Evolutionary conservation across 2,329 filamentous ascomycete species (phyloP).

Genomic region (Paecilomyces niveus): DNA sequence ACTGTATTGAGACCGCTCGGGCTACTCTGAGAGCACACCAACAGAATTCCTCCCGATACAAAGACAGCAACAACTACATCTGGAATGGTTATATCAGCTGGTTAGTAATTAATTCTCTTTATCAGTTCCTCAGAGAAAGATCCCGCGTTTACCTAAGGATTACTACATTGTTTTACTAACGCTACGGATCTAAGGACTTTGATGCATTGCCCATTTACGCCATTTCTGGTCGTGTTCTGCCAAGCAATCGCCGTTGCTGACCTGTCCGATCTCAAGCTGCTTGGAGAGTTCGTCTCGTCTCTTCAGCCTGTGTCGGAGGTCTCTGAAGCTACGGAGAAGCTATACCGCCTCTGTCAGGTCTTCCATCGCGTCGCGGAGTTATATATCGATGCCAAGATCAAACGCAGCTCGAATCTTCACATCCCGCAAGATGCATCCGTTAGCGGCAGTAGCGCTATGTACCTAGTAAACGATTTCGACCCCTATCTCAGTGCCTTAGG

Average conservation of each 20-base stretch:
- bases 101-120: neutral
- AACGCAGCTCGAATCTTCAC: neutral
- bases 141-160: neutral
- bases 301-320: slow-evolving; percentile 42
- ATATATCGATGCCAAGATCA: slow-evolving; percentile 9
- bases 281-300: slow-evolving; percentile 48
- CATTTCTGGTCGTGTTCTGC: slow-evolving; percentile 35
- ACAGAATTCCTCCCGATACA: slow-evolving; percentile 7
- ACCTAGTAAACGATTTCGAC: slow-evolving; percentile 7
- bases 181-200: slow-evolving; percentile 10
- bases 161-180: neutral
- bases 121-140: neutral
- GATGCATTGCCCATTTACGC: slow-evolving; percentile 34
- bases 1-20: slow-evolving; percentile 32
- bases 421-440: neutral
- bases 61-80: slow-evolving; percentile 9
- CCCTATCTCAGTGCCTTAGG: slow-evolving; percentile 10
- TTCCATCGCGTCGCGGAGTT: slow-evolving; percentile 10
- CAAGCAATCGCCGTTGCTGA: slow-evolving; percentile 42
- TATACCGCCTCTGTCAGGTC: slow-evolving; percentile 49
- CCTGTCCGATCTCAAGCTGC: slow-evolving; percentile 42
- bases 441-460: neutral
- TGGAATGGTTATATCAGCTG: slow-evolving; percentile 11
- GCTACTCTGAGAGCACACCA: slow-evolving; percentile 28
- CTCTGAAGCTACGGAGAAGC: slow-evolving; percentile 49